phyloP scores from a whole-genome alignment of 345 rosid species.

The Raphanus sativus region DNA sequence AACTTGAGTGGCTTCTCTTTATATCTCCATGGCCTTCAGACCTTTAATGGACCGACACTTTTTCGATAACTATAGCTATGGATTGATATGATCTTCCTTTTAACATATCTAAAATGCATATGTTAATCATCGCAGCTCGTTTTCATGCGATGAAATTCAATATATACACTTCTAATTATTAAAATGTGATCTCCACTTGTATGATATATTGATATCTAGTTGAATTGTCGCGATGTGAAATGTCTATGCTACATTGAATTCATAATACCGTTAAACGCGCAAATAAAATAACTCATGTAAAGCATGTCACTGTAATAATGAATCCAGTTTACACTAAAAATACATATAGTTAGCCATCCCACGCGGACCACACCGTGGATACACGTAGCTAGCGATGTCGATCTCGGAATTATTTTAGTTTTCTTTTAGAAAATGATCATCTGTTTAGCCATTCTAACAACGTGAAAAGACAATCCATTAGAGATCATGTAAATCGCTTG shows the following conservation, averaged over 20 bases:
- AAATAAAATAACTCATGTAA: neutral
- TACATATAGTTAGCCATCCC: neutral
- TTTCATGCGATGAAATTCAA: conserved; percentile 9
- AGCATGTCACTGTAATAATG: neutral
- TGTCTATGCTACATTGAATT: neutral
- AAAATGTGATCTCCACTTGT: neutral
- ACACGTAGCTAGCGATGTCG: neutral
- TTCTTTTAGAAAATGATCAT: neutral
- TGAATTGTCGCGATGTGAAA: neutral
- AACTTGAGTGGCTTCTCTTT: conserved; percentile 40
- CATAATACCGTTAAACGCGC: neutral
- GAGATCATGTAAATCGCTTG: neutral
- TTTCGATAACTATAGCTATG: conserved; percentile 30
- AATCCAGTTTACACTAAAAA: neutral
- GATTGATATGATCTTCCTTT: conserved; percentile 37
- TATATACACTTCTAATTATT: neutral
- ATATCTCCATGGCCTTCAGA: conserved; percentile 33
- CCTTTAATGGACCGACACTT: conserved; percentile 41
- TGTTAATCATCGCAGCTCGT: conserved; percentile 19
- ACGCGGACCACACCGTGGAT: neutral
- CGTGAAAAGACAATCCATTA: neutral
- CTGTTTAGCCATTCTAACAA: neutral
- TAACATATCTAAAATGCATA: conserved; percentile 23
- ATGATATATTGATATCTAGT: neutral
- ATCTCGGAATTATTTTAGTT: neutral